Evolutionary conservation across 169 alveolate species (phyloP), one percentile per base, ranked within the genome.

Genomic region (Theileria parva): DNA sequence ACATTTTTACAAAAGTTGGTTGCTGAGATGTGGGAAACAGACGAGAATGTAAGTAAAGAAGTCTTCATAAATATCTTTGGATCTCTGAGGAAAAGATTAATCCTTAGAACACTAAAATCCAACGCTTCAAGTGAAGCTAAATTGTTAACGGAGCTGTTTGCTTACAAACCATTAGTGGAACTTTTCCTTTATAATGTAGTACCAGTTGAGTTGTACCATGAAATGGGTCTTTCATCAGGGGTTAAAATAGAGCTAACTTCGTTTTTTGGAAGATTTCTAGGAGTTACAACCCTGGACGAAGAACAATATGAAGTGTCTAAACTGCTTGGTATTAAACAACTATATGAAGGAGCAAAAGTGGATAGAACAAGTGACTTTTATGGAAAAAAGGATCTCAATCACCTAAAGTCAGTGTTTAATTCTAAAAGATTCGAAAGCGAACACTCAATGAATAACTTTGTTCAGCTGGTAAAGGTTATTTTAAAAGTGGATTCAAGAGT

Each of bases 371-470:
- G 21, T 30, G 23, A 75, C 75, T 81, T 81, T 53, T 59, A 44
- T 37, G 88, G 88, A 3, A 76, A 59, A 50, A 81, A 19, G 78
- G 79, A 81, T 30, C 7, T 81, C 32, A 27, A 68, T 44, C n/a
- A 64, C 21, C 8, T 81, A 3, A 28, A 77, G 27, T 1, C 44
- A 37, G 32, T 79, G n/a, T 8, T 81, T 23, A 53, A 64, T 61
- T 12, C 79, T 34, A 23, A 70, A 15, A 61, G 88, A 23, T 65
- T 50, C 32, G 88, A 81, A 7, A 67, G 57, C 25, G 88, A 75
- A 19, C 13, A 1, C 7, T 59, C 70, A 50, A 67, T 81, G 23
- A 72, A 74, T 19, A 60, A 2, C 0, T 39, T 81, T 3, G 63
- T 77, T 0, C 77, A 73, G 21, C 17, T 81, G 21, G 8, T 75